Conservation (phyloP, 1,284 basidiomycete species). For the Rhodotorula sp. region DNA sequence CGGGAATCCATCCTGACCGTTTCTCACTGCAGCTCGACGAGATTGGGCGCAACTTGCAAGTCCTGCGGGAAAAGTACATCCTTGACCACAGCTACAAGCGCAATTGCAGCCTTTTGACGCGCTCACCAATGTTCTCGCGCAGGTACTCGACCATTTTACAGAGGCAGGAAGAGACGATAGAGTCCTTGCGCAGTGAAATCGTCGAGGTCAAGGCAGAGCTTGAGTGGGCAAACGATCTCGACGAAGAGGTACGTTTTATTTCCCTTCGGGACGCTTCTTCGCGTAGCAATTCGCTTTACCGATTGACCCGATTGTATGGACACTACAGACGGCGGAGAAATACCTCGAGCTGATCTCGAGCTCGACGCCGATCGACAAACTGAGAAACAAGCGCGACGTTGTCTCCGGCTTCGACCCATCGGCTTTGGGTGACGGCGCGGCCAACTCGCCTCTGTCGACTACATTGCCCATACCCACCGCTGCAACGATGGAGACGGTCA, state of each 20-base stretch:
- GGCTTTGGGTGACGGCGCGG: not conserved
- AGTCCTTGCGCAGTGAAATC: conserved; percentile 16
- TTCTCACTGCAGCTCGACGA: conserved; percentile 10
- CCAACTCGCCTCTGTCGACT: not conserved
- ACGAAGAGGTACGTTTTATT: conserved; percentile 10
- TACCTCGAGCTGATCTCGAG: conserved; percentile 23
- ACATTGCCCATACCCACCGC: not conserved
- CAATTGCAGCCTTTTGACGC: not conserved
- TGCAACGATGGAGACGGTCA: no score
- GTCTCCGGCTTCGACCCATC: conserved; percentile 20
- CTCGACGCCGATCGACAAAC: not conserved
- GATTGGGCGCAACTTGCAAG: conserved; percentile 14
- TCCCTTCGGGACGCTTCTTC: not conserved
- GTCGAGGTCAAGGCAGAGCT: conserved; percentile 21
- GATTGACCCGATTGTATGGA: no score
- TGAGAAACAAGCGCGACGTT: not conserved
- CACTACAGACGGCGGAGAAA: conserved; percentile 10
- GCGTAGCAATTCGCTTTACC: not conserved
- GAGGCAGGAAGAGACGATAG: conserved; percentile 19
- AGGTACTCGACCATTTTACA: conserved; percentile 6
- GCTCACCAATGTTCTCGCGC: not conserved
- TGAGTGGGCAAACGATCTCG: conserved; percentile 13
- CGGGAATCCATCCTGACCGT: no score
- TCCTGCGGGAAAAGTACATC: conserved; percentile 23
- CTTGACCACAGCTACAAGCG: not conserved